Base-by-base conservation (phyloP, 1,284 basidiomycete genomes). In the Marasmius sp. region DNA sequence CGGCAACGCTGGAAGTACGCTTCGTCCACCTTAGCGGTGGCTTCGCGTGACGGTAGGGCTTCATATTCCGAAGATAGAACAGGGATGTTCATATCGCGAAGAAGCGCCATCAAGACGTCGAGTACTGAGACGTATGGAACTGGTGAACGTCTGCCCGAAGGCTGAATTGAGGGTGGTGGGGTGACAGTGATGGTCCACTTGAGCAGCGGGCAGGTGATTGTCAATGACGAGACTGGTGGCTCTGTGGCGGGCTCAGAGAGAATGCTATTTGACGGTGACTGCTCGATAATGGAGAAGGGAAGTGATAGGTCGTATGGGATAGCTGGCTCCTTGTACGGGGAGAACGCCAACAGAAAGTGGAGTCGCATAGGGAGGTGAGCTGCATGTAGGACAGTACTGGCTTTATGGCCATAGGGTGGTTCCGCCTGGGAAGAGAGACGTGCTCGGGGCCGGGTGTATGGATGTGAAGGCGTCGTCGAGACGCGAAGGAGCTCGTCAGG, bases 271-370 rank as follows among this genome's bases (percentile, higher is more conserved):
- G 64, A 56, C 20, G 61, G 61, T 39, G 58, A 60, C 16, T 67
- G 61, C 6, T 69, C 66, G 37, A 77, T 66, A 8, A 67, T 68
- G 18, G 67, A 62, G 0, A 74, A 71, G 1, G 71, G 71, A 34
- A 69, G 65, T 0, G 76, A 72, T 41, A 74, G 64, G 66, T 82
- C 75, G 61, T 79, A 79, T 50, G 70, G 54, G 55, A 80, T 58
- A 33, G 75, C 68, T 0, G 78, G 75, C 10, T 70, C 65, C n/a
- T 69, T 48, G 59, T 67, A 70, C 3, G 80, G 81, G 48, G 73
- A 64, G 63, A 70, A 83, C 0, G 79, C 81, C 47, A 83, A 77
- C 33, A 79, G 65, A 27, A 75, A 76, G 57, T 83, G 80, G 53
- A 79, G 77, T 16, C 75, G 73, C 66, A 76, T 74, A 7, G 60